These are phyloP conservation scores for Cyberlindnera petersonii DNA, from an alignment of 805 yeast genomes.

Conservation along the genomic window DNA sequence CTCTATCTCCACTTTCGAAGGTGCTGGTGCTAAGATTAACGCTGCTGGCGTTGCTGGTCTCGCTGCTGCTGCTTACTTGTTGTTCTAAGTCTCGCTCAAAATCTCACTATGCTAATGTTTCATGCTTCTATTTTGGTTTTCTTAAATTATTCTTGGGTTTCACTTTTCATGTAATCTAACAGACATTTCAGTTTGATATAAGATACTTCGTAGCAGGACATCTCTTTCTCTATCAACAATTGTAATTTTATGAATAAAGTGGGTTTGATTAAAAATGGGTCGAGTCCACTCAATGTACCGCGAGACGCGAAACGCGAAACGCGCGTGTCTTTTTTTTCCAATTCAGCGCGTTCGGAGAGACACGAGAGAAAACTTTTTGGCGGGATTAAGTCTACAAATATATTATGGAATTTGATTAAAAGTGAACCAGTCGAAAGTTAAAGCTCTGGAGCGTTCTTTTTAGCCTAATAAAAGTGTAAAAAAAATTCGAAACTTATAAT, in stretches of 20 bases:
- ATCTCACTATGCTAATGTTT: not conserved
- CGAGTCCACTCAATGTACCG: not conserved
- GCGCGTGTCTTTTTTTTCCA: no score
- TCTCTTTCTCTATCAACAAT: no score
- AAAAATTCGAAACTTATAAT: conserved; percentile 25
- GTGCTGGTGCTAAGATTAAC: conserved; percentile 20
- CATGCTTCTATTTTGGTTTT: not conserved
- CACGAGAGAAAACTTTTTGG: no score
- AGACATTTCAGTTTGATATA: conserved; percentile 3
- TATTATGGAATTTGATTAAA: no score
- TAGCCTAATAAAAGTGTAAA: not conserved
- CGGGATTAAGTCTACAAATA: no score
- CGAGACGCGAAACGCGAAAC: no score
- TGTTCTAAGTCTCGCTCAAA: conserved; percentile 18
- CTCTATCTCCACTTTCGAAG: conserved; percentile 21
- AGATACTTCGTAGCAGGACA: no score
- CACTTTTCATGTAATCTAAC: conserved; percentile 3
- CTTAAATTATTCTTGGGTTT: conserved; percentile 3
- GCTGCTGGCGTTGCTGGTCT: conserved; percentile 27
- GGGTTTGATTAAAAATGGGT: not conserved
- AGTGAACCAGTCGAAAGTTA: not conserved
- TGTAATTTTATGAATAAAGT: no score
- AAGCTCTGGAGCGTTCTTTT: no score
- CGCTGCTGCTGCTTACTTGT: conserved; percentile 28
- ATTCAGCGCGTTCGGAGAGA: no score